Evolutionary conservation across 371 early-diverging fungal species (phyloP).

Genomic region (Mucor saturninus): DNA sequence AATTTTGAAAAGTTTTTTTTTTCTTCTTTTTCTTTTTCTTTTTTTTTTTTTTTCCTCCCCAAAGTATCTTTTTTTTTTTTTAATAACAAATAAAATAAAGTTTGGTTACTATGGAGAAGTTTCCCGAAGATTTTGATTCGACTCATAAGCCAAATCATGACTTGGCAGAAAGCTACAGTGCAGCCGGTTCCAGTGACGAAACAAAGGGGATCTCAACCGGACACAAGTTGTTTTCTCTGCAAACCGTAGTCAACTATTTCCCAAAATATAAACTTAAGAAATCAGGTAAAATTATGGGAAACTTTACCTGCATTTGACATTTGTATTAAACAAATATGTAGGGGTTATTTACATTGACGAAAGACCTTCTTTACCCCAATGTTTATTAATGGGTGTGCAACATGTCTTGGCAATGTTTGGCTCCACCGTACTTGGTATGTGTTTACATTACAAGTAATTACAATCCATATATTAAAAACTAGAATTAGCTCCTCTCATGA

Average conservation of each 20-base stretch:
- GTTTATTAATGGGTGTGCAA: slow-evolving; percentile 56
- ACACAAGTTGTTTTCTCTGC: slow-evolving; percentile 28
- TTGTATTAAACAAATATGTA: background rate
- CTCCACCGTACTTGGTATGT: slow-evolving; percentile 51
- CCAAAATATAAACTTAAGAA: slow-evolving; percentile 27
- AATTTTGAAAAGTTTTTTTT: slow-evolving; percentile 4
- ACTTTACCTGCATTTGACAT: background rate
- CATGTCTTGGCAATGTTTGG: slow-evolving; percentile 69
- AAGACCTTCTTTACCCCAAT: slow-evolving; percentile 44
- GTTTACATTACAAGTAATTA: background rate
- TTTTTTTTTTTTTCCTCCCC: background rate
- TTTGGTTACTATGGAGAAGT: slow-evolving; percentile 7
- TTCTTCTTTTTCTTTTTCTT: slow-evolving; percentile 4
- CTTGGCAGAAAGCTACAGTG: slow-evolving; percentile 12
- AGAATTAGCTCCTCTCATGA: slow-evolving; percentile 45
- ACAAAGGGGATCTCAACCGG: slow-evolving; percentile 11
- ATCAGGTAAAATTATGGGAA: slow-evolving; percentile 17
- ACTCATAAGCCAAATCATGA: slow-evolving; percentile 2
- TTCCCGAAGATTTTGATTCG: slow-evolving; percentile 13
- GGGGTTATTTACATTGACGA: slow-evolving; percentile 54
- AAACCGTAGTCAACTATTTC: slow-evolving; percentile 28
- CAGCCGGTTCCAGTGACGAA: background rate
- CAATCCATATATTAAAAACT: background rate
- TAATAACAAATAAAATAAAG: slow-evolving; percentile 9
- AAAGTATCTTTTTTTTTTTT: background rate